Conservation (phyloP, 2,329 filamentous ascomycete genomes). For the Xylariaceae sp. region DNA sequence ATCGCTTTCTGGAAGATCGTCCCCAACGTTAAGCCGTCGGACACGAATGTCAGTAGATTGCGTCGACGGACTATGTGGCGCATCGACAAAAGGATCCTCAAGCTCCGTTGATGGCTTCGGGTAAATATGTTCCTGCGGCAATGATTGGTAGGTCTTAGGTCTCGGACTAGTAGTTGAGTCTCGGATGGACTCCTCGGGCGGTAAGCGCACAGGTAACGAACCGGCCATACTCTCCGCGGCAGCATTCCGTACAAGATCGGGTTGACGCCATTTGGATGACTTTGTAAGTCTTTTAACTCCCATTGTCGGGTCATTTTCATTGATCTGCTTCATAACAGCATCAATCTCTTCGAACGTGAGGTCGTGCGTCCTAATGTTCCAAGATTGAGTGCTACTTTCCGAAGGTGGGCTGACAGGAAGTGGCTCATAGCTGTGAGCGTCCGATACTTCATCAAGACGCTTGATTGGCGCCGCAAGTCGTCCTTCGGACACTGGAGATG, state of each 20-base stretch:
- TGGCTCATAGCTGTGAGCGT: slow-evolving; percentile 34
- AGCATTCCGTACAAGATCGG: slow-evolving; percentile 39
- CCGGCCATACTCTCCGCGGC: slow-evolving; percentile 39
- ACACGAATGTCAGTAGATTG: slow-evolving; percentile 54
- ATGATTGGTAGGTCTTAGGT: slow-evolving; percentile 51
- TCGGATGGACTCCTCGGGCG: slow-evolving; percentile 48
- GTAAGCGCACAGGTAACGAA: slow-evolving; percentile 51
- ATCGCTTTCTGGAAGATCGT: slow-evolving; percentile 71
- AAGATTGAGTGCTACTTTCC: slow-evolving; percentile 24
- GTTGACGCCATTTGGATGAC: slow-evolving; percentile 45
- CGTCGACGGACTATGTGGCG: slow-evolving; percentile 40
- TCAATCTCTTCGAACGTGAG: slow-evolving; percentile 80
- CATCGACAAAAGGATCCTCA: slow-evolving; percentile 60
- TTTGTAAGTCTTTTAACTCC: slow-evolving; percentile 63
- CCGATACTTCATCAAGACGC: slow-evolving; percentile 24
- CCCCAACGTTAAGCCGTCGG: slow-evolving; percentile 58
- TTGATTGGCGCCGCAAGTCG: slow-evolving; percentile 3
- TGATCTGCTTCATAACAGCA: slow-evolving; percentile 83
- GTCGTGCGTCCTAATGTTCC: slow-evolving; percentile 33
- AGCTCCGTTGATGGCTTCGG: slow-evolving; percentile 51
- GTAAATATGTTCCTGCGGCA: slow-evolving; percentile 45
- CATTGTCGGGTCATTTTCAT: slow-evolving; percentile 66
- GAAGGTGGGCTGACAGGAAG: slow-evolving; percentile 33
- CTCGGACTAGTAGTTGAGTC: slow-evolving; percentile 73
- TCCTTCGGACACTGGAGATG: slow-evolving; percentile 35